Conservation (phyloP, 768 basidiomycete species). For the Cystobasidium tubakii region DNA sequence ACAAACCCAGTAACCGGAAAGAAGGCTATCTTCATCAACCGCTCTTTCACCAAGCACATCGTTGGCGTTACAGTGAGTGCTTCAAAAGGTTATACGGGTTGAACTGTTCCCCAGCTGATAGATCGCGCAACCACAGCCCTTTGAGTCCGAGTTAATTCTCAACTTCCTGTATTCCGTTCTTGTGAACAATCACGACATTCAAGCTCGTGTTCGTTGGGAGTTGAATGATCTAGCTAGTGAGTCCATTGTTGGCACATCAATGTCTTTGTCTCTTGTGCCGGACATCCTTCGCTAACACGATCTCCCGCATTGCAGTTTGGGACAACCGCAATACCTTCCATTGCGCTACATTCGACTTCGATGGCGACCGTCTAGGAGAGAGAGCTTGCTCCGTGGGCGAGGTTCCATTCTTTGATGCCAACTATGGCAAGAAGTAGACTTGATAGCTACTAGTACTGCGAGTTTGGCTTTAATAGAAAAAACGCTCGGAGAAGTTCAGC, state of each 20-base stretch:
- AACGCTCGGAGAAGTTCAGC: no score
- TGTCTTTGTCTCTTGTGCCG: background rate
- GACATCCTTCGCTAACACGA: background rate
- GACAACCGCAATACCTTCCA: slow-evolving; percentile 22
- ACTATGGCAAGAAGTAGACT: slow-evolving; percentile 5
- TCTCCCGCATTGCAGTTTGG: background rate
- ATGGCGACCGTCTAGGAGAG: background rate
- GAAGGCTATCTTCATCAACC: slow-evolving; percentile 19
- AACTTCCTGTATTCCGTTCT: slow-evolving; percentile 47
- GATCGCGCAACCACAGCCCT: background rate
- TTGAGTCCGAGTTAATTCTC: slow-evolving; percentile 49
- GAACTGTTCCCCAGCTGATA: background rate
- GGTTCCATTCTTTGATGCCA: slow-evolving; percentile 27
- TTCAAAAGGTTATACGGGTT: background rate
- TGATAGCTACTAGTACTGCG: background rate
- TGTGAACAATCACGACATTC: slow-evolving; percentile 48
- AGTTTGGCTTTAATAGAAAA: no score
- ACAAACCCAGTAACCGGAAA: slow-evolving; percentile 33
- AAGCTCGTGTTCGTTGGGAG: slow-evolving; percentile 45
- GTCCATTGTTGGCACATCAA: background rate
- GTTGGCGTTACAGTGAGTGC: slow-evolving; percentile 23
- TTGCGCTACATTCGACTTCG: slow-evolving; percentile 24
- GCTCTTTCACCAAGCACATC: slow-evolving; percentile 41
- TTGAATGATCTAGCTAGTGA: slow-evolving; percentile 13
- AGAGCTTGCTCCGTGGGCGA: slow-evolving; percentile 13